Evolutionary conservation across 345 rosid genomes (phyloP), one percentile per base, ranked within the genome.

Genomic region (Syzygium aqueum): DNA sequence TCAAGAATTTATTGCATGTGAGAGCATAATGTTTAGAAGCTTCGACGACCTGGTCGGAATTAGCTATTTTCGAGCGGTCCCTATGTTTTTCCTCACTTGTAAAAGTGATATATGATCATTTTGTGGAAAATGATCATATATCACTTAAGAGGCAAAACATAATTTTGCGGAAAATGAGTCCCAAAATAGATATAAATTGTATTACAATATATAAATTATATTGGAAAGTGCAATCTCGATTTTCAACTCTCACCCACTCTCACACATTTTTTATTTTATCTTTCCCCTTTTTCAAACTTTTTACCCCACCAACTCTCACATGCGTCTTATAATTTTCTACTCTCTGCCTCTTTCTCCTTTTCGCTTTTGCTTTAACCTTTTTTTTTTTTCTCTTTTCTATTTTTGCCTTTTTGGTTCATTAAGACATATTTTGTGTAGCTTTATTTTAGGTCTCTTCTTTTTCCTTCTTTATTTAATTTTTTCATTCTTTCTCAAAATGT

Each of bases 111-210:
- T n/a, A 6, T 13, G 19, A n/a, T 3, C 9, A 6, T 13, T 61
- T 61, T 61, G 0, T n/a, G n/a, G n/a, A n/a, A n/a, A n/a, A n/a
- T n/a, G n/a, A n/a, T n/a, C n/a, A n/a, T n/a, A n/a, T n/a, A n/a
- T n/a, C n/a, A n/a, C 30, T 6, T 61, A 61, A 14, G 33, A 12
- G 37, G 19, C 37, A 0, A 1, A n/a, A 1, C 73, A n/a, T n/a
- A 61, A n/a, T 61, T 61, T 13, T 15, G 7, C 4, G 6, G 2
- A 0, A 61, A 61, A 3, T 13, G 10, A 14, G 5, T 14, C 5
- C 0, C 19, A 0, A 61, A 2, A 61, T 27, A n/a, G 1, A n/a
- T 2, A 0, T 6, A n/a, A n/a, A n/a, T 61, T 2, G 12, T 61
- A 61, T 6, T n/a, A 61, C 1, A 6, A 61, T n/a, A 61, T 61